phyloP scores from a whole-genome alignment of 2,329 filamentous ascomycete species.

The Tolypocladium album region DNA sequence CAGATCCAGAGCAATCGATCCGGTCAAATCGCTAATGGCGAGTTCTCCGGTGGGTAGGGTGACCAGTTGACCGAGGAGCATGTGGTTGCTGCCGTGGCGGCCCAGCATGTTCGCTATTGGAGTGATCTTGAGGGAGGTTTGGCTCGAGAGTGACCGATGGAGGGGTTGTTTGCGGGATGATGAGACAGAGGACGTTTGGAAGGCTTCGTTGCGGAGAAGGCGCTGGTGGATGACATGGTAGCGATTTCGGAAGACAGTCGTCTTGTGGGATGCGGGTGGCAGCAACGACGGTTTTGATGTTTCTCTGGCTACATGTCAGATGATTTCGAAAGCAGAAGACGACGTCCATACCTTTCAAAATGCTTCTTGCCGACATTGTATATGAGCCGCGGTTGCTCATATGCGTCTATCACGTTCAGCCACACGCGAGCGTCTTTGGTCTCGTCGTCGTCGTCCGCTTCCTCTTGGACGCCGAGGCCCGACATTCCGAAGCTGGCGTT shows the following conservation, averaged over 20 bases:
- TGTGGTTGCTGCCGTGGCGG: constrained; percentile 71
- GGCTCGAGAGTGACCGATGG: constrained; percentile 48
- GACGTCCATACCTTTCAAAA: constrained; percentile 57
- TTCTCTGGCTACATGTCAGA: constrained; percentile 30
- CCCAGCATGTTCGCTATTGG: constrained; percentile 69
- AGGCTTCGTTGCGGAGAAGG: constrained; percentile 83
- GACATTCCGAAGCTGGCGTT: constrained; percentile 55
- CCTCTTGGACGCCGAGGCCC: constrained; percentile 38
- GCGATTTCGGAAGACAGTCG: constrained; percentile 73
- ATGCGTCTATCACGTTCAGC: constrained; percentile 75
- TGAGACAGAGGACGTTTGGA: constrained; percentile 71
- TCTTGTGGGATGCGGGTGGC: constrained; percentile 72
- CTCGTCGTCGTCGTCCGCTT: constrained; percentile 47
- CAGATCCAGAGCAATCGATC: constrained; percentile 77
- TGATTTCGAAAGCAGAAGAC: not conserved
- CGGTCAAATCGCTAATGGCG: constrained; percentile 76
- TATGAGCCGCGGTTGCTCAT: constrained; percentile 68
- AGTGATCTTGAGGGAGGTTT: constrained; percentile 76
- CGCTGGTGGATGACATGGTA: constrained; percentile 91
- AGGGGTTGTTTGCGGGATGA: constrained; percentile 43
- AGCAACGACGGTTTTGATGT: constrained; percentile 58
- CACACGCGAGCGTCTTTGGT: constrained; percentile 65
- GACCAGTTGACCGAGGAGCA: constrained; percentile 75
- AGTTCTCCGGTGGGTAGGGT: constrained; percentile 73
- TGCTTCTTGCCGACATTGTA: constrained; percentile 80